These are phyloP conservation scores for Ogataea degrootiae DNA, from an alignment of 805 yeast genomes.

Conservation along the genomic window DNA sequence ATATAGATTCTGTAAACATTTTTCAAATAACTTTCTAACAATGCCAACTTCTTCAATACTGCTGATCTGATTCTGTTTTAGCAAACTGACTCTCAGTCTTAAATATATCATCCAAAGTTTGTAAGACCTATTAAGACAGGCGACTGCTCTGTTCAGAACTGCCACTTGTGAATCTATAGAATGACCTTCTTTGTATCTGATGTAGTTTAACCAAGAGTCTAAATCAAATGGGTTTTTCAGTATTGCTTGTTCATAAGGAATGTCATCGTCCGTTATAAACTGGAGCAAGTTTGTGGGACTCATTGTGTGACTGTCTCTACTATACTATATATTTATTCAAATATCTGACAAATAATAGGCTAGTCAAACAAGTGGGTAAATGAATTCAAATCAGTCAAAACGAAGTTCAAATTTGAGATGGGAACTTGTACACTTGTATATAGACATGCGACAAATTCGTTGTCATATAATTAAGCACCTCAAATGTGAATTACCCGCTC, in stretches of 20 bases:
- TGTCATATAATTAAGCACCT: too few species aligned
- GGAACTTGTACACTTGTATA: too few species aligned
- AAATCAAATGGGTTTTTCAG: conserved; percentile 30
- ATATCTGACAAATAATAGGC: too few species aligned
- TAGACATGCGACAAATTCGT: too few species aligned
- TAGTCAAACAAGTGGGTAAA: too few species aligned
- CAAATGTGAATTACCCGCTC: too few species aligned
- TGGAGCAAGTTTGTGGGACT: conserved; percentile 1
- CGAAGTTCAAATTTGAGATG: too few species aligned
- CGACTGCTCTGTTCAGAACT: conserved; percentile 49
- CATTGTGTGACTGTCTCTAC: not conserved
- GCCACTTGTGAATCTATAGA: conserved; percentile 35
- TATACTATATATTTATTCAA: too few species aligned
- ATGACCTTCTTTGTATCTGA: conserved; percentile 27
- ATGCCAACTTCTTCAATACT: conserved; percentile 4
- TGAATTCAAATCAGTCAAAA: too few species aligned
- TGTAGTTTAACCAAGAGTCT: conserved; percentile 44
- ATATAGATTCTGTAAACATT: conserved; percentile 37
- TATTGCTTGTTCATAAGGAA: conserved; percentile 34
- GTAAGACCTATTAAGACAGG: conserved; percentile 38
- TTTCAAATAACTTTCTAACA: conserved; percentile 36
- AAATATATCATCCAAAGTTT: conserved; percentile 53
- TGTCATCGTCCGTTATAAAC: conserved; percentile 23
- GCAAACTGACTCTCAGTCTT: conserved; percentile 30
- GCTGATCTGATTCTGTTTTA: not conserved